Base-by-base conservation (phyloP, 1,139 yeast genomes). In the Blastobotrys apis region DNA sequence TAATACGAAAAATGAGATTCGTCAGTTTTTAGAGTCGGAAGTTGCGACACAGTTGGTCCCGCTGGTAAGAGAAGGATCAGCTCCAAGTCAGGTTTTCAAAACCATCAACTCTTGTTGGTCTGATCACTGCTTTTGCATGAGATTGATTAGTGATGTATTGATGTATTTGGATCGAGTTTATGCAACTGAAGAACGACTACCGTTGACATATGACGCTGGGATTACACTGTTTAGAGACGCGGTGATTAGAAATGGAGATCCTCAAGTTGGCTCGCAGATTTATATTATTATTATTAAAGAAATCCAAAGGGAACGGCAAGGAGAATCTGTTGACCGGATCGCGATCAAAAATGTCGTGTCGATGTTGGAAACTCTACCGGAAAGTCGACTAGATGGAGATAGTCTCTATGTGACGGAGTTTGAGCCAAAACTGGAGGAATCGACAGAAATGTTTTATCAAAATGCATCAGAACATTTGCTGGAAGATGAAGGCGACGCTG, bases 81-180 rank as follows among this genome's bases (percentile, higher is more conserved):
- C 30, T 26, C 33, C 43, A 9, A 25, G 32, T 12, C 62, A 64
- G 5, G 65, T 83, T 3, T 67, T 76, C 23, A 56, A 56, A 17
- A 77, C 74, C 43, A 13, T 42, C 12, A 34, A 39, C 35, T 19
- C 32, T 23, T 17, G 32, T 13, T 92, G 97, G 97, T 73, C 76
- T 37, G 86, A 82, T 41, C 94, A 85, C 62, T 66, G 81, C 34
- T 72, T 81, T 39, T 75, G 86, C 40, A 83, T 88, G 82, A 74
- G 84, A 53, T 80, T 85, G 71, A 77, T 90, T 33, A 78, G 94
- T 53, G 97, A 92, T 61, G 84, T 92, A 3, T 67, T 88, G 63
- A 82, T 88, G 85, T 92, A 92, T 59, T 67, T 92, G 57, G 72
- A 92, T 60, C 74, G 95, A 36, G 95, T 87, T 0, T 87, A 84